Conservation (phyloP, 2,329 filamentous ascomycete genomes). For the Pseudonectria foliicola region DNA sequence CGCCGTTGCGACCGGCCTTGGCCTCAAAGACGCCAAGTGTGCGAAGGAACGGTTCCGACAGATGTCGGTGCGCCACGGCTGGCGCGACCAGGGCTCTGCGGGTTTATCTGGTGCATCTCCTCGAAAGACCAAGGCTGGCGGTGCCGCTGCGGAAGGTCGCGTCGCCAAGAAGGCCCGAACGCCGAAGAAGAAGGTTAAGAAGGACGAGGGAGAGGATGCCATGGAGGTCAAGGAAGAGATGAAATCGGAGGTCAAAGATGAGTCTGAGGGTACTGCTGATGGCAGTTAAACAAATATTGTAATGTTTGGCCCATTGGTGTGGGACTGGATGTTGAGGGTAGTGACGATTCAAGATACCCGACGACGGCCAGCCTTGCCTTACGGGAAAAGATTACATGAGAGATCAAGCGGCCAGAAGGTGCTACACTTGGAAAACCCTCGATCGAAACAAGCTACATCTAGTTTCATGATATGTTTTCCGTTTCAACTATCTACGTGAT, state of each 20-base stretch:
- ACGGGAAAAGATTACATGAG: no score
- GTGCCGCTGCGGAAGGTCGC: conserved; percentile 16
- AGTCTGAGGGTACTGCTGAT: conserved; percentile 15
- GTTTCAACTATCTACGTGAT: no score
- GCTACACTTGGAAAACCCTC: no score
- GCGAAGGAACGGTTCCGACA: conserved; percentile 35
- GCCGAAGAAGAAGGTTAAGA: conserved; percentile 27
- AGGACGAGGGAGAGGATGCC: conserved; percentile 10
- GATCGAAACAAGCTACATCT: no score
- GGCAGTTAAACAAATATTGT: conserved; percentile 7
- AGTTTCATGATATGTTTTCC: no score
- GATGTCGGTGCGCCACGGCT: conserved; percentile 33
- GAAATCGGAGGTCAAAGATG: conserved; percentile 6
- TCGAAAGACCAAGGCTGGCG: conserved; percentile 21
- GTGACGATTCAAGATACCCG: no score
- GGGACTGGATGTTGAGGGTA: no score
- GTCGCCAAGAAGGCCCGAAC: conserved; percentile 26
- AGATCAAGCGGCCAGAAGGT: no score
- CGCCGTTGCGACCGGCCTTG: conserved; percentile 27
- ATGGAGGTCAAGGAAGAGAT: conserved; percentile 9
- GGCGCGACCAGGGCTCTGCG: conserved; percentile 22
- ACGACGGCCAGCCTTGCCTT: no score
- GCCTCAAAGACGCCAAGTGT: conserved; percentile 34
- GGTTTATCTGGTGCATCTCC: conserved; percentile 12
- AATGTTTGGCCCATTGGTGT: no score